Percentiles rank a stretch among this genome's conserved stretches.
Conservation (phyloP, 768 basidiomycete species). For the Auricularia sp. region DNA sequence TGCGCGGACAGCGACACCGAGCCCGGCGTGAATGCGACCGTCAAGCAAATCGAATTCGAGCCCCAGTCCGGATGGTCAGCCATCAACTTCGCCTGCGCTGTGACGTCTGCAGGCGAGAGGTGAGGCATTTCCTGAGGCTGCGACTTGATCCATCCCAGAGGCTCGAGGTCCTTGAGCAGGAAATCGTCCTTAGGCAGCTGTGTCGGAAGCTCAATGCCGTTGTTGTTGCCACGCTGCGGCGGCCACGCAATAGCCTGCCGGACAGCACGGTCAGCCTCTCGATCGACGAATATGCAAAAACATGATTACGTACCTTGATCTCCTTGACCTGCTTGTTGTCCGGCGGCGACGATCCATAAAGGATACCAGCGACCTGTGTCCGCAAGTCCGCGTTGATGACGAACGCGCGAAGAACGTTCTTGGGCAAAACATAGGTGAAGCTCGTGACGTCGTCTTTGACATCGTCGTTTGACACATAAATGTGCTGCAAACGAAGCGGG, state of each 20-base stretch:
- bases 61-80: constrained; percentile 93
- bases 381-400: constrained; percentile 88
- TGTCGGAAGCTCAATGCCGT: constrained; percentile 80
- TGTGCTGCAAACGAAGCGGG: constrained; percentile 91
- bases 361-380: constrained; percentile 88
- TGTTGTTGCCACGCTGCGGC: constrained; percentile 95
- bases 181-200: constrained; percentile 92
- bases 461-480: constrained; percentile 98
- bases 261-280: constrained; percentile 4
- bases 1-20: constrained; percentile 94
- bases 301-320: constrained; percentile 54
- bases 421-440: constrained; percentile 91
- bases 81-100: constrained; percentile 94
- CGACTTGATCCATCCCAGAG: constrained; percentile 93
- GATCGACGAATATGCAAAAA: background rate
- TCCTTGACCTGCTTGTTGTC: constrained; percentile 99
- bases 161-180: constrained; percentile 89
- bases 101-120: constrained; percentile 86
- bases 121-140: constrained; percentile 88
- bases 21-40: constrained; percentile 94
- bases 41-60: constrained; percentile 85
- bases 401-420: constrained; percentile 92
- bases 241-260: constrained; percentile 82
- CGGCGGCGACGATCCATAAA: constrained; percentile 86
- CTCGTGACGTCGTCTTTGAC: constrained; percentile 96